Base-by-base conservation (phyloP, 768 basidiomycete species). In the Tricholoma sp. region DNA sequence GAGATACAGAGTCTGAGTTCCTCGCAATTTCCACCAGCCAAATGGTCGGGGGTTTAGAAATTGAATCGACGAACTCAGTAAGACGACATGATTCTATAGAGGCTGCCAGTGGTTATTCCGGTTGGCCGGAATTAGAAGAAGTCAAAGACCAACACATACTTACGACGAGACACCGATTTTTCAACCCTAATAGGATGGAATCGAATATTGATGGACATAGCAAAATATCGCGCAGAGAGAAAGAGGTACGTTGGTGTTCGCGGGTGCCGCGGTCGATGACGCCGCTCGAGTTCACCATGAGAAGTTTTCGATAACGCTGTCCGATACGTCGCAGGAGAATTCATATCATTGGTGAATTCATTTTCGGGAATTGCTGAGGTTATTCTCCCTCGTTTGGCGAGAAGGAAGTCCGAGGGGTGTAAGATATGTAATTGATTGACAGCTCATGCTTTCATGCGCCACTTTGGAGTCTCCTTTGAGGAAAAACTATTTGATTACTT, bases 341-440 rank as follows among this genome's bases (percentile, higher is more conserved):
- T 14, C 16, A 37, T 37, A 6, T 11, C 12, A 12, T 37, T 16
- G 35, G 35, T 37, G 16, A 1, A 4, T 4, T 37, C 35, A 16
- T 37, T 1, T 16, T 46, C 24, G 45, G 22, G 22, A 4, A 46
- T 4, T 24, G 22, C 19, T 31, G 7, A 5, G 9, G 27, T n/a
- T n/a, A 7, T 45, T 22, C 27, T 5, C 5, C n/a, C 27, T 50
- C 47, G 14, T 24, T 22, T 37, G 34, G 1, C 16, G 39, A 21
- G 35, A 34, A 6, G 31, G 24, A 54, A 29, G 29, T 45, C 14
- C 21, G 16, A 21, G 14, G 43, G 14, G 54, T 46, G 53, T 39
- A 45, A 56, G 55, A 41, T 29, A 47, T 47, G 60, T 56, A 54
- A 59, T 57, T 50, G 47, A 50, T 50, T 50, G 29, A 50, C 47